Evolutionary conservation across 257 asterid genomes (phyloP).

Genomic region (Gynochthodes officinalis): DNA sequence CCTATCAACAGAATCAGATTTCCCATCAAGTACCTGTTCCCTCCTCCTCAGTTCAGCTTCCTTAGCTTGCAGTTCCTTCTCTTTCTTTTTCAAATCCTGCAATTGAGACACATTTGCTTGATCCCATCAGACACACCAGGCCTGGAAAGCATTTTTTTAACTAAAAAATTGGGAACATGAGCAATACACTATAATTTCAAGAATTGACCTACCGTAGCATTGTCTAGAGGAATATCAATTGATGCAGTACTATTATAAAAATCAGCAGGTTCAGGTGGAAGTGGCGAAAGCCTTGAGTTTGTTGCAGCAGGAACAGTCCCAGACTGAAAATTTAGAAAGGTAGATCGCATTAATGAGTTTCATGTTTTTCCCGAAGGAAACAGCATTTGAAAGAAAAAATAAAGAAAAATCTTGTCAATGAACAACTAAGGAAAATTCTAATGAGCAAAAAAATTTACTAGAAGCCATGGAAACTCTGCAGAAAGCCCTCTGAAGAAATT

Average conservation of each 20-base stretch:
- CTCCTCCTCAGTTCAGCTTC: conserved; percentile 85
- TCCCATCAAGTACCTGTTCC: conserved; percentile 62
- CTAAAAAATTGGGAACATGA: conserved; percentile 9
- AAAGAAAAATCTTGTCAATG: not conserved
- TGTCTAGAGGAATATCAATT: conserved; percentile 84
- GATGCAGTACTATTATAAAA: conserved; percentile 82
- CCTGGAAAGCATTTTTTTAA: conserved; percentile 11
- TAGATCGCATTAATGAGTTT: not conserved
- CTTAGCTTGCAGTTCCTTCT: conserved; percentile 82
- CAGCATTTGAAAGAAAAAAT: not conserved
- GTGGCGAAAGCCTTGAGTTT: conserved; percentile 90
- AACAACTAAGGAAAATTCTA: not conserved
- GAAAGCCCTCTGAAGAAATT: not conserved
- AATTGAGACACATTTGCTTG: conserved; percentile 19
- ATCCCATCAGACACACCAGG: conserved; percentile 26
- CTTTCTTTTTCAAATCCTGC: conserved; percentile 88
- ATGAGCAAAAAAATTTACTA: not conserved
- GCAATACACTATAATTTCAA: conserved; percentile 6
- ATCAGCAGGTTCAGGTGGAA: conserved; percentile 94
- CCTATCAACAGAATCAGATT: not conserved
- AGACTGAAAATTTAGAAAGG: conserved; percentile 44
- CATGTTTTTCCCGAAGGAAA: no score
- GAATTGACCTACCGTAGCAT: conserved; percentile 49
- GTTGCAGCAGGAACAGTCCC: conserved; percentile 78
- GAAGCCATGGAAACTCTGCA: not conserved